Percentiles rank a stretch among this genome's conserved stretches.
Conservation (phyloP, 345 rosid species). For the Diplotaxis tenuifolia region DNA sequence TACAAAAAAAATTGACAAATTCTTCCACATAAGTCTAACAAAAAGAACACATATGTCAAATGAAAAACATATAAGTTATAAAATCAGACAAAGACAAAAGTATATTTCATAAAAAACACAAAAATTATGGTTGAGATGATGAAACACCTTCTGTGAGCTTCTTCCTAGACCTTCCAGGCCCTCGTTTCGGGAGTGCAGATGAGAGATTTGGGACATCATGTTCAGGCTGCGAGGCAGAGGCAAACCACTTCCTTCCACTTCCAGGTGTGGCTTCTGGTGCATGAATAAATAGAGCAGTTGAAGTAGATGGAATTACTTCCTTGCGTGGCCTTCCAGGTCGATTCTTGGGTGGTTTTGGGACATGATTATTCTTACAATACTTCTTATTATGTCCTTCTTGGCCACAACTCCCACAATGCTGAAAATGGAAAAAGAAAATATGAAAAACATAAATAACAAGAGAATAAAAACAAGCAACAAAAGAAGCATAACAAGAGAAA, state of each 20-base stretch:
- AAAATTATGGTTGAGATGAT: too few relatives aligned
- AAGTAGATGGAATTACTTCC: not conserved
- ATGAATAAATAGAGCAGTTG: not conserved
- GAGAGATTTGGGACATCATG: not conserved
- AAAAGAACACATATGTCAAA: too few relatives aligned
- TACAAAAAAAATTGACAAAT: too few relatives aligned
- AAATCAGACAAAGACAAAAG: too few relatives aligned
- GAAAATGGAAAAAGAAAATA: not conserved
- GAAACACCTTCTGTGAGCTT: not conserved
- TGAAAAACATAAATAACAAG: not conserved
- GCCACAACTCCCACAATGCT: not conserved
- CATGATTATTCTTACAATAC: not conserved
- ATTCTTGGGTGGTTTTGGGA: not conserved
- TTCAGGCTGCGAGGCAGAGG: not conserved
- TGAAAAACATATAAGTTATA: too few relatives aligned
- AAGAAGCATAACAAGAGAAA: not conserved
- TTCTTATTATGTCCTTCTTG: not conserved
- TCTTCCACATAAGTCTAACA: too few relatives aligned
- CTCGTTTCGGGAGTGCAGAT: not conserved
- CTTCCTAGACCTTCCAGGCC: not conserved
- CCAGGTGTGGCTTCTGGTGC: not conserved
- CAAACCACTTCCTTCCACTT: not conserved
- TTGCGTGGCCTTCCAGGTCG: not conserved
- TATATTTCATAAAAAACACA: too few relatives aligned
- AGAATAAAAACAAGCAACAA: not conserved